Evolutionary conservation across 768 basidiomycete species (phyloP), one percentile per base, ranked within the genome.

Genomic region (Lactarius akahatsu): DNA sequence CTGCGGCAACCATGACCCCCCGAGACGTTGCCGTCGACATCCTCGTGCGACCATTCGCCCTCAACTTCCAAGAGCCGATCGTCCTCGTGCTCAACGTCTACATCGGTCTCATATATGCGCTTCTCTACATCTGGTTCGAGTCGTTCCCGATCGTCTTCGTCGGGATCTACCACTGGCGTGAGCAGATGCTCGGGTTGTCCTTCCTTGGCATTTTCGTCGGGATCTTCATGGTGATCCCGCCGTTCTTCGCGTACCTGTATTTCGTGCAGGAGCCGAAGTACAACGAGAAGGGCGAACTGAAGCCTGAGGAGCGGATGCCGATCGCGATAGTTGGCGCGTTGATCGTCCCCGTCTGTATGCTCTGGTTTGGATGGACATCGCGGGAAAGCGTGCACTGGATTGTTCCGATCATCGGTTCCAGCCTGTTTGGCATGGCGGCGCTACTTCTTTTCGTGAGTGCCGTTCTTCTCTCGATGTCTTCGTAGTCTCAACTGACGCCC

Each of bases 321-420:
- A 62, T 76, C 32, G 77, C 76, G 4, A 73, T 79, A 45, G 57
- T 77, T 23, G 77, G 74, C 30, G 71, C 71, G 28, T 43, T 76
- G 26, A 70, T 77, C 66, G 73, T 79, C n/a, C 77, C 77, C 0
- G 72, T 74, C 32, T 73, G 69, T 41, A 65, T 79, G 61, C 73
- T 78, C 61, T 73, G 75, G 68, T 78, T 78, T 64, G 77, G 77
- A 54, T 76, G 75, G 70, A 71, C 76, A 6, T 72, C 74, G 18
- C 71, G 68, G 8, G 52, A 70, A 26, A 69, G 64, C 62, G 64
- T 78, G 0, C 76, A 75, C 58, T 78, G 78, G 78, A 78, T 78
- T 45, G 74, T 73, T 0, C 76, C 77, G 38, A 68, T 76, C 62
- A 72, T 78, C 62, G 77, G 75, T 16, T 74, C 76, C 13, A 69